Evolutionary conservation across 306 rosid genomes (phyloP).

Genomic region (Ceratonia siliqua): DNA sequence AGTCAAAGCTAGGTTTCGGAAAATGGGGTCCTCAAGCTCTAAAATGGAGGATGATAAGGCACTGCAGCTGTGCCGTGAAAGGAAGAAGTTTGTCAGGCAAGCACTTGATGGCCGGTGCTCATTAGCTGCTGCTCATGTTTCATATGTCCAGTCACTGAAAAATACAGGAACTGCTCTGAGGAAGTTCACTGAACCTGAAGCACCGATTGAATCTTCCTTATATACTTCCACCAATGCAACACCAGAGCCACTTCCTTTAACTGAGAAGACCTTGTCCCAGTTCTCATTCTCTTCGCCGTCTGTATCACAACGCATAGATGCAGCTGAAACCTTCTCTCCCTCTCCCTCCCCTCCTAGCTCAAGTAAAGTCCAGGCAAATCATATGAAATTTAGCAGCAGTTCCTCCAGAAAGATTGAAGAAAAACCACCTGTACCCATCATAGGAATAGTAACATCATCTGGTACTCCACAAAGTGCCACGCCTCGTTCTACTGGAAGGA

Average conservation of each 20-base stretch:
- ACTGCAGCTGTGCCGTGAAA: slow-evolving; percentile 76
- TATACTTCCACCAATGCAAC: slow-evolving; percentile 74
- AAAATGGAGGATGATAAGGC: slow-evolving; percentile 86
- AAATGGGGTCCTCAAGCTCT: slow-evolving; percentile 76
- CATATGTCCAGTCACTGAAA: slow-evolving; percentile 71
- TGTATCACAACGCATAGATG: slow-evolving; percentile 51
- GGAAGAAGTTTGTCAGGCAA: slow-evolving; percentile 82
- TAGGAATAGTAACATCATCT: slow-evolving; percentile 66
- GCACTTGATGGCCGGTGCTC: slow-evolving; percentile 92
- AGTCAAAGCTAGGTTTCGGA: slow-evolving; percentile 26
- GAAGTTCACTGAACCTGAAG: slow-evolving; percentile 74
- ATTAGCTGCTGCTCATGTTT: slow-evolving; percentile 73
- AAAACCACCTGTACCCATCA: slow-evolving; percentile 54
- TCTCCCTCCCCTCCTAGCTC: slow-evolving; percentile 74
- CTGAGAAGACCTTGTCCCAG: slow-evolving; percentile 69
- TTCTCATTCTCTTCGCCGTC: slow-evolving; percentile 75
- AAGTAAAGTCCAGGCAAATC: slow-evolving; percentile 56
- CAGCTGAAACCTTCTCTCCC: slow-evolving; percentile 54
- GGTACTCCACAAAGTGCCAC: slow-evolving; percentile 47
- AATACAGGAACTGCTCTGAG: slow-evolving; percentile 67
- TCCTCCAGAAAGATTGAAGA: slow-evolving; percentile 64
- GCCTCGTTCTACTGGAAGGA: slow-evolving; percentile 45
- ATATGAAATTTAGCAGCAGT: slow-evolving; percentile 66
- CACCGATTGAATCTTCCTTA: slow-evolving; percentile 67
- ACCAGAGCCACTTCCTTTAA: slow-evolving; percentile 67